Percentiles rank a stretch among this genome's conserved stretches.
phyloP scores from a whole-genome alignment of 73 alveolate species.

The Symbiodinium pilosum region DNA sequence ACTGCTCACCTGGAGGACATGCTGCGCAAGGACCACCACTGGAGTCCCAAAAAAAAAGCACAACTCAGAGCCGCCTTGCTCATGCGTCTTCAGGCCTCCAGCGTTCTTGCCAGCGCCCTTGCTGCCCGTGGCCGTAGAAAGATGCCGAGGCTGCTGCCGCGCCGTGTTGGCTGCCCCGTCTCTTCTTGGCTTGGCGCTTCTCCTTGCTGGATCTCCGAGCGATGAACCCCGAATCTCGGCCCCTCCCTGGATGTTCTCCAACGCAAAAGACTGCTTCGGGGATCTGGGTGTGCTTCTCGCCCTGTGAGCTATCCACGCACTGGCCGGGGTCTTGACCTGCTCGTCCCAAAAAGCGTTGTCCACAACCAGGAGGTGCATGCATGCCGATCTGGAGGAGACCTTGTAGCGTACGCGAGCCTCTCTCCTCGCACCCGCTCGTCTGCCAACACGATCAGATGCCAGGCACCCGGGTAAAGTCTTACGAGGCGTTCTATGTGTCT shows the following conservation, averaged over 20 bases:
- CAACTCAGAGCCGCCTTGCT: no score
- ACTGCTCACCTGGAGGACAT: not conserved
- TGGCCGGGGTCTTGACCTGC: slow-evolving; percentile 15
- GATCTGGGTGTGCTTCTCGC: not conserved
- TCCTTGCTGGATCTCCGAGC: not conserved
- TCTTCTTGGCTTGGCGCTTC: not conserved
- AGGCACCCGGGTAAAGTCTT: not conserved
- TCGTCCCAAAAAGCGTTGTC: not conserved
- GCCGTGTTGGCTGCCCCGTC: not conserved
- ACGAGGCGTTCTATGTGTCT: not conserved
- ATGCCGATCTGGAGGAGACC: not conserved
- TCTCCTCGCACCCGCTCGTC: slow-evolving; percentile 17
- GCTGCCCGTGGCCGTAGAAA: not conserved
- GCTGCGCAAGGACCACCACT: not conserved
- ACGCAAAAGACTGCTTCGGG: not conserved
- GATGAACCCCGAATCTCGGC: not conserved
- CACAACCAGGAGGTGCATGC: not conserved
- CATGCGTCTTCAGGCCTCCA: not conserved
- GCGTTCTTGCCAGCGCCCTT: not conserved
- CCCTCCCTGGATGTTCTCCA: not conserved
- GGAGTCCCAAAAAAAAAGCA: not conserved
- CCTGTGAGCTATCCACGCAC: not conserved
- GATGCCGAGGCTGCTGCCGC: not conserved
- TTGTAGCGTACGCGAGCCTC: not conserved
- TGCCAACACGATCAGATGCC: slow-evolving; percentile 8